Evolutionary conservation across 2,329 filamentous ascomycete genomes (phyloP).

Genomic region (Blumeria graminis): DNA sequence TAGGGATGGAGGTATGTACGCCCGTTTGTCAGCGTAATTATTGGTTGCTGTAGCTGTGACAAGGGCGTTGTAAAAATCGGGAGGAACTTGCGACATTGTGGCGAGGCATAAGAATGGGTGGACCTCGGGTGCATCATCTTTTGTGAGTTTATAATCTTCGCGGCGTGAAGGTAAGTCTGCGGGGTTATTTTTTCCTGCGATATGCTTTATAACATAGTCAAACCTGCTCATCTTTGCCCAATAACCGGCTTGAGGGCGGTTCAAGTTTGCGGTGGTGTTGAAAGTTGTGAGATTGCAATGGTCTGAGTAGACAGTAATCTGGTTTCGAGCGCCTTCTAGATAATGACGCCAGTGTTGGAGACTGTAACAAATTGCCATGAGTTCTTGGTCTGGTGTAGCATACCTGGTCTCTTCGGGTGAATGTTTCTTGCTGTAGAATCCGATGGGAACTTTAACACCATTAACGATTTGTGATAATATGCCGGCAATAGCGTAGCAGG

Average conservation of each 20-base stretch:
- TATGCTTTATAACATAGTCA: neutral
- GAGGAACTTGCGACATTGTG: too few relatives aligned
- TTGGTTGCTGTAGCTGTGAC: neutral
- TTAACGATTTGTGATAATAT: neutral
- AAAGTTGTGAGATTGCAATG: neutral
- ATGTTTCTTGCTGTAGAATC: neutral
- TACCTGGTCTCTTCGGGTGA: neutral
- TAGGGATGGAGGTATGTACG: neutral
- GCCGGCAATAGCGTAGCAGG: neutral
- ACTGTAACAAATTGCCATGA: neutral
- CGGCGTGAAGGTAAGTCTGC: neutral
- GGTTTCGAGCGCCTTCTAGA: neutral
- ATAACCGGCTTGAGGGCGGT: neutral
- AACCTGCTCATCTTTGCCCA: neutral
- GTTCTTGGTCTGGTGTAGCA: neutral
- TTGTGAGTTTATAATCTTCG: neutral
- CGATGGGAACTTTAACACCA: neutral
- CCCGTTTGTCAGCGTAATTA: neutral
- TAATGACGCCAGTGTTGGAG: neutral
- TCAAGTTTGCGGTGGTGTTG: neutral
- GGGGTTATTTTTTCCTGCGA: neutral
- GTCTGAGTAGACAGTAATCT: neutral
- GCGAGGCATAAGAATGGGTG: neutral
- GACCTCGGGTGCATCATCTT: neutral
- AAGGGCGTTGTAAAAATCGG: neutral